Conservation (phyloP, 208 protist species). For the Leptomonas pyrrhocoris region DNA sequence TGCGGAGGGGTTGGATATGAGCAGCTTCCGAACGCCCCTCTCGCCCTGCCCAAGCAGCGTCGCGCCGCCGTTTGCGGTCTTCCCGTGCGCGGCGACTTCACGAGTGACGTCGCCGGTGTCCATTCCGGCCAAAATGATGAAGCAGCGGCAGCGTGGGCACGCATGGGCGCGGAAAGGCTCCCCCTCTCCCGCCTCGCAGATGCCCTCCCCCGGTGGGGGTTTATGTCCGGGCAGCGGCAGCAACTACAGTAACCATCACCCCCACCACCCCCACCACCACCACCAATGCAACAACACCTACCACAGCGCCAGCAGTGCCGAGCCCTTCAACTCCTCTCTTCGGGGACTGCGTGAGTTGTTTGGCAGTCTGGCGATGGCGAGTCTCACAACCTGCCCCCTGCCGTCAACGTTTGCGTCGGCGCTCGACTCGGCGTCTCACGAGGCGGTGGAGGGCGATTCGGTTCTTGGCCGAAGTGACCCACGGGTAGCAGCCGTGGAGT, state of each 20-base stretch:
- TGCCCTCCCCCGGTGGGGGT: background rate
- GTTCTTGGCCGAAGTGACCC: background rate
- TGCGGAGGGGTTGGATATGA: slow-evolving; percentile 5
- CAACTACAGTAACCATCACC: background rate
- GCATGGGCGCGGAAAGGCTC: slow-evolving; percentile 5
- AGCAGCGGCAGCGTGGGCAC: slow-evolving; percentile 18
- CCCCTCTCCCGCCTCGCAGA: slow-evolving; percentile 2
- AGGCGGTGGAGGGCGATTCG: background rate
- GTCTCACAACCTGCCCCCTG: background rate
- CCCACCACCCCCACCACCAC: too few relatives aligned
- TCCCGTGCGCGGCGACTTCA: slow-evolving; percentile 19
- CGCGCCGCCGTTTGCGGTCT: slow-evolving; percentile 41
- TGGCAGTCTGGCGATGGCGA: slow-evolving; percentile 4
- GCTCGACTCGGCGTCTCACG: background rate
- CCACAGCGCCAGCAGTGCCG: background rate
- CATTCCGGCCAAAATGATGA: slow-evolving; percentile 11
- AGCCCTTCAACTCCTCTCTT: background rate
- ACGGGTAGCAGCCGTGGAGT: background rate
- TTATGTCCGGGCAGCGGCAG: background rate
- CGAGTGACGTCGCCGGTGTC: slow-evolving; percentile 18
- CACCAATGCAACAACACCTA: background rate
- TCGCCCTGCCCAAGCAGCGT: slow-evolving; percentile 44
- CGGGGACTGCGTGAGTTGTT: slow-evolving; percentile 4
- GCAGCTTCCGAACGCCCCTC: slow-evolving; percentile 31
- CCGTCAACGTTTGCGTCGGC: background rate